Evolutionary conservation across 805 yeast genomes (phyloP).

Genomic region (Starmerella bombi): DNA sequence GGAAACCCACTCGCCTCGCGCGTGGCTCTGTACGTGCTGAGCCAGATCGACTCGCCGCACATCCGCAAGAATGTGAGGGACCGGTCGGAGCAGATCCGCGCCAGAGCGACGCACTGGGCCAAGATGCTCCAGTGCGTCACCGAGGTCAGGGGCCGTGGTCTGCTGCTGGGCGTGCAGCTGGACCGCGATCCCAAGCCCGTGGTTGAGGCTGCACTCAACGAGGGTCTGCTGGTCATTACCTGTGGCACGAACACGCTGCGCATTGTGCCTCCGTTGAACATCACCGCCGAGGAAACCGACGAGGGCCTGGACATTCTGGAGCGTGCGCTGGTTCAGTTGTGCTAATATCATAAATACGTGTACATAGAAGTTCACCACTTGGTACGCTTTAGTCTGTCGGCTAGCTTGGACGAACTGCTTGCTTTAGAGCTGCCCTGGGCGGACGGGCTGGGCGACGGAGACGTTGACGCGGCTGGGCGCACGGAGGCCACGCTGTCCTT

Average conservation of each 20-base stretch:
- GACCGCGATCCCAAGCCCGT: slow-evolving; percentile 46
- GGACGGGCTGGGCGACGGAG: neutral
- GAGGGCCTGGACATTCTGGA: slow-evolving; percentile 64
- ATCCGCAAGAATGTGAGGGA: slow-evolving; percentile 48
- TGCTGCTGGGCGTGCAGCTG: slow-evolving; percentile 74
- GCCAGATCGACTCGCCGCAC: slow-evolving; percentile 44
- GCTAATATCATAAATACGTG: neutral
- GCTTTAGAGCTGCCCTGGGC: neutral
- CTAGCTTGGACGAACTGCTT: slow-evolving; percentile 13
- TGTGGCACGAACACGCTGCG: slow-evolving; percentile 88
- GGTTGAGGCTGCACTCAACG: slow-evolving; percentile 57
- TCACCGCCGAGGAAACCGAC: slow-evolving; percentile 51
- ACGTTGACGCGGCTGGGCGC: neutral
- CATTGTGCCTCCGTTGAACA: slow-evolving; percentile 83
- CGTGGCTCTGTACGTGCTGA: slow-evolving; percentile 64
- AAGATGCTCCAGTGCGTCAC: slow-evolving; percentile 43
- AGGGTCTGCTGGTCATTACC: slow-evolving; percentile 73
- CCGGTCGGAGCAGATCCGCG: slow-evolving; percentile 45
- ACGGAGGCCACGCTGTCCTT: neutral
- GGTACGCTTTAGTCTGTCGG: slow-evolving; percentile 13
- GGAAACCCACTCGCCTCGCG: slow-evolving; percentile 90
- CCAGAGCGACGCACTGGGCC: slow-evolving; percentile 30
- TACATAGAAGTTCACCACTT: slow-evolving; percentile 12
- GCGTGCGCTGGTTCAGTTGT: slow-evolving; percentile 31
- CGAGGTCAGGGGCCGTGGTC: slow-evolving; percentile 77